Conservation (phyloP, 805 yeast genomes). For the Metschnikowia aberdeeniae region DNA sequence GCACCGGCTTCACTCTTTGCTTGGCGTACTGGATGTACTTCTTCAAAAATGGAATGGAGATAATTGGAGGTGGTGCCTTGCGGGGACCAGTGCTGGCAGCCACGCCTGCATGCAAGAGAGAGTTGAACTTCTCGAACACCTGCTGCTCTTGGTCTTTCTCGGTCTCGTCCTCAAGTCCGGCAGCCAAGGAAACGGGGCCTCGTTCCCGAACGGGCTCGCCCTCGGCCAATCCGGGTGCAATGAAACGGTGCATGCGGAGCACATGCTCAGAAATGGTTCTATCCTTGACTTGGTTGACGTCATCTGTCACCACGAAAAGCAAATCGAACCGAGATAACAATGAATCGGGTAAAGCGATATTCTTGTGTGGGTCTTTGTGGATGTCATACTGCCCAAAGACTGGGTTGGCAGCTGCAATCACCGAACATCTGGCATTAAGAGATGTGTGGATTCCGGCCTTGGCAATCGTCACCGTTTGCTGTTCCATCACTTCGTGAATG, state of each 20-base stretch:
- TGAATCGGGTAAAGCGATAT: slow-evolving; percentile 96
- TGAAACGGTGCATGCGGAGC: slow-evolving; percentile 83
- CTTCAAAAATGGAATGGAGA: slow-evolving; percentile 81
- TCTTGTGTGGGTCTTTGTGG: slow-evolving; percentile 92
- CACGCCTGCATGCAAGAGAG: slow-evolving; percentile 79
- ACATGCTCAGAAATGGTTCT: slow-evolving; percentile 92
- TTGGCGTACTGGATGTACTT: slow-evolving; percentile 94
- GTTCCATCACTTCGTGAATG: slow-evolving; percentile 99
- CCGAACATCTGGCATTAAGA: slow-evolving; percentile 93
- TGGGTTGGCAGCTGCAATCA: slow-evolving; percentile 97
- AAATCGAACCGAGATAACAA: slow-evolving; percentile 94
- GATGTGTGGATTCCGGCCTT: slow-evolving; percentile 98
- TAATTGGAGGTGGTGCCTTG: slow-evolving; percentile 27
- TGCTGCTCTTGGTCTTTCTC: slow-evolving; percentile 50
- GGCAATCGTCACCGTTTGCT: slow-evolving; percentile 96
- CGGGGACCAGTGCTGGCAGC: slow-evolving; percentile 14
- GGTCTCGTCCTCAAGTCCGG: slow-evolving; percentile 60
- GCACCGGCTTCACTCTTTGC: slow-evolving; percentile 75
- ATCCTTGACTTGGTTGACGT: slow-evolving; percentile 79
- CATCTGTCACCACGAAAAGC: slow-evolving; percentile 93
- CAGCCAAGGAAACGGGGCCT: slow-evolving; percentile 66
- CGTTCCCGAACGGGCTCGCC: slow-evolving; percentile 92
- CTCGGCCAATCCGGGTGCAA: slow-evolving; percentile 83
- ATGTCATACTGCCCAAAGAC: slow-evolving; percentile 95
- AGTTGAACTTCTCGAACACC: slow-evolving; percentile 81